phyloP scores from a whole-genome alignment of 1,139 yeast species.

The Diutina mesorugosa region DNA sequence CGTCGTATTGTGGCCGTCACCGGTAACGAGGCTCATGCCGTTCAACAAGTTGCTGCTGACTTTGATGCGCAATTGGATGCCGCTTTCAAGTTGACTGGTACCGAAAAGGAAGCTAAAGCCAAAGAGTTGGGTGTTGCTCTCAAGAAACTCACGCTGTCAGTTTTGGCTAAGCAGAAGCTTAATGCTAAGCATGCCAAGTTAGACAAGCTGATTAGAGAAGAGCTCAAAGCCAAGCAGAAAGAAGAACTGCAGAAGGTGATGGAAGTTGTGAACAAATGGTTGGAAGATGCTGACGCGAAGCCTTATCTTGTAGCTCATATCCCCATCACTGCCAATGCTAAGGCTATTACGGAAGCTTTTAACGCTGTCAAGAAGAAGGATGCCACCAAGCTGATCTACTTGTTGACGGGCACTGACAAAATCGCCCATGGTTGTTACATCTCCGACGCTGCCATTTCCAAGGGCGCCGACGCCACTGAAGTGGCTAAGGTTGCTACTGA shows the following conservation, averaged over 20 bases:
- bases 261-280: slow-evolving; percentile 67
- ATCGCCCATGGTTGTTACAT: slow-evolving; percentile 94
- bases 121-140: slow-evolving; percentile 78
- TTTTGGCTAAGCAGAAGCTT: slow-evolving; percentile 64
- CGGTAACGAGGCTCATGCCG: slow-evolving; percentile 81
- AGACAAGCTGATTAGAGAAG: slow-evolving; percentile 82
- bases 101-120: slow-evolving; percentile 62
- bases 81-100: slow-evolving; percentile 47
- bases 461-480: slow-evolving; percentile 66
- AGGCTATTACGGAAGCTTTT: slow-evolving; percentile 89
- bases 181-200: slow-evolving; percentile 63
- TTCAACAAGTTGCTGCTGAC: slow-evolving; percentile 69
- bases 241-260: slow-evolving; percentile 73
- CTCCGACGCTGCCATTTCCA: slow-evolving; percentile 54
- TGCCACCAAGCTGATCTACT: slow-evolving; percentile 66
- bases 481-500: slow-evolving; percentile 61
- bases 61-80: slow-evolving; percentile 48
- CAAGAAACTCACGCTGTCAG: slow-evolving; percentile 74
- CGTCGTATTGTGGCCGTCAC: slow-evolving; percentile 97
- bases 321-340: slow-evolving; percentile 72
- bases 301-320: slow-evolving; percentile 52
- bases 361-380: slow-evolving; percentile 70
- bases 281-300: slow-evolving; percentile 23
- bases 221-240: slow-evolving; percentile 75
- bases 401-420: slow-evolving; percentile 72